Evolutionary conservation across 352 stramenopile species (phyloP).

Genomic region (Globisporangium yorkense): DNA sequence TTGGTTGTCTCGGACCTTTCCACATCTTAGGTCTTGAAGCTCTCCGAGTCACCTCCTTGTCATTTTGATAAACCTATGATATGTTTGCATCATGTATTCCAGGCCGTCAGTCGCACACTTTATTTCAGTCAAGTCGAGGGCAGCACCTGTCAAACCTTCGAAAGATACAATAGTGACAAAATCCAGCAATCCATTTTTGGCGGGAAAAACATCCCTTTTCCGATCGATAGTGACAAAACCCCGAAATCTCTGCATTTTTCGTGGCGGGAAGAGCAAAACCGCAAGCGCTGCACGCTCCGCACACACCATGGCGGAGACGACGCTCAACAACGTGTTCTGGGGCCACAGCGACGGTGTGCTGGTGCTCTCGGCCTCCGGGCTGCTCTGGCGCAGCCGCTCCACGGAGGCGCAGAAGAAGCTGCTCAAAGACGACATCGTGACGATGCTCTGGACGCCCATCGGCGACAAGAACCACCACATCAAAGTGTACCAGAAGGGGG

Average conservation of each 20-base stretch:
- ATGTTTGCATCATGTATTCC: too few relatives aligned
- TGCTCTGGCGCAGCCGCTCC: conserved; percentile 69
- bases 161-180: neutral
- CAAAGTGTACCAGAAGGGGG: conserved; percentile 82
- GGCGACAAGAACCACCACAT: conserved; percentile 78
- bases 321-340: conserved; percentile 84
- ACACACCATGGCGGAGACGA: conserved; percentile 46
- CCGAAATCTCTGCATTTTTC: neutral
- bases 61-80: too few relatives aligned
- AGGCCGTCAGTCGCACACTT: too few relatives aligned
- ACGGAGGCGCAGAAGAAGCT: conserved; percentile 86
- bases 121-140: too few relatives aligned
- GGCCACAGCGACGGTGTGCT: conserved; percentile 80
- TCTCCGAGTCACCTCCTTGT: too few relatives aligned
- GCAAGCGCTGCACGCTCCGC: neutral
- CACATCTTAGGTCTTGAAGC: too few relatives aligned
- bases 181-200: neutral
- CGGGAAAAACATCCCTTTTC: neutral
- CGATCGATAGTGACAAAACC: neutral
- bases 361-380: conserved; percentile 61
- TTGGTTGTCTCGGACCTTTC: too few relatives aligned
- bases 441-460: conserved; percentile 78
- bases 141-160: too few relatives aligned
- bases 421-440: conserved; percentile 81
- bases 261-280: neutral